These are phyloP conservation scores for Candida berthetii DNA, from an alignment of 805 yeast species.

Conservation along the genomic window DNA sequence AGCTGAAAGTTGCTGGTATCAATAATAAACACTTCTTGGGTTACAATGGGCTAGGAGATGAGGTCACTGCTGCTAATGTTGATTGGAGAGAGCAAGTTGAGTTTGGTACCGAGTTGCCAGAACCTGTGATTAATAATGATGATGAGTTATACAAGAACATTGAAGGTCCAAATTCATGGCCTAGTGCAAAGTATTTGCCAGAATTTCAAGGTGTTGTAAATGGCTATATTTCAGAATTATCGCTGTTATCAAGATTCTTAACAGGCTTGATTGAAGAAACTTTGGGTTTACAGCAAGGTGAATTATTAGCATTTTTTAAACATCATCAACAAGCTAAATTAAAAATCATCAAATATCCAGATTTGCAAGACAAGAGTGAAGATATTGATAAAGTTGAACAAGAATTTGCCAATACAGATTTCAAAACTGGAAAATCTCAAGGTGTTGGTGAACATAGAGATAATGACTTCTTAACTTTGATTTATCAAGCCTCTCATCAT, in stretches of 20 bases:
- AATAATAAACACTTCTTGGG: slow-evolving; percentile 40
- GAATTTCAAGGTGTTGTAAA: slow-evolving; percentile 22
- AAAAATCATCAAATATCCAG: slow-evolving; percentile 36
- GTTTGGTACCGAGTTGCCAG: slow-evolving; percentile 43
- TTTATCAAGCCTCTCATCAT: slow-evolving; percentile 49
- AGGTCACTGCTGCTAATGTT: slow-evolving; percentile 35
- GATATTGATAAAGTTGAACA: slow-evolving; percentile 28
- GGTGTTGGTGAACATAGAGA: slow-evolving; percentile 49
- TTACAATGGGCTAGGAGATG: slow-evolving; percentile 38
- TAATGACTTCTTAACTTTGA: slow-evolving; percentile 53
- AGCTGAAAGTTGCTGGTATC: slow-evolving; percentile 33
- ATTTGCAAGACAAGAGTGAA: slow-evolving; percentile 1
- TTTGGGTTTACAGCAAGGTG: slow-evolving; percentile 37
- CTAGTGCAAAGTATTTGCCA: slow-evolving; percentile 27
- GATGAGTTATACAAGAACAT: slow-evolving; percentile 32
- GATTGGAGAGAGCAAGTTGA: slow-evolving; percentile 49
- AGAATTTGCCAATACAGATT: slow-evolving; percentile 35
- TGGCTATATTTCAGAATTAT: slow-evolving; percentile 39
- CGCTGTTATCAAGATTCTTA: slow-evolving; percentile 33
- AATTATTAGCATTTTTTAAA: slow-evolving; percentile 43
- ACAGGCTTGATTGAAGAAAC: slow-evolving; percentile 48
- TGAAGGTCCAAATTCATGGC: slow-evolving; percentile 45
- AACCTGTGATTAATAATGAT: slow-evolving; percentile 21
- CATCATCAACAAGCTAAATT: slow-evolving; percentile 32
- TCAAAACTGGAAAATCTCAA: slow-evolving; percentile 33